Evolutionary conservation across 1,284 basidiomycete genomes (phyloP).

Genomic region (Trichosporon faecale): DNA sequence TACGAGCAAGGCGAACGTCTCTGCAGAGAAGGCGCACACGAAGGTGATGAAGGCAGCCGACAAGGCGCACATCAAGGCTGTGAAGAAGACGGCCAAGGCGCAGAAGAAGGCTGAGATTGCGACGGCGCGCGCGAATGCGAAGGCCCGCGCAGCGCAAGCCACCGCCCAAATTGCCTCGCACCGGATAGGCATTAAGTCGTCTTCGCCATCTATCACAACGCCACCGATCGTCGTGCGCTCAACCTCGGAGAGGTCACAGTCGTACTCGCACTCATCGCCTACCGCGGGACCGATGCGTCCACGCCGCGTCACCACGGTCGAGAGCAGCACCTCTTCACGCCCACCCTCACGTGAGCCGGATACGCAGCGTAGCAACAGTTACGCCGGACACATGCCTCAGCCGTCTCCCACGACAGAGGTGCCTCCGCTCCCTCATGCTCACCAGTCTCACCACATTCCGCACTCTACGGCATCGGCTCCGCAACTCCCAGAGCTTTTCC

Average conservation of each 20-base stretch:
- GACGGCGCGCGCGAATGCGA: not conserved
- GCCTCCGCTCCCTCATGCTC: not conserved
- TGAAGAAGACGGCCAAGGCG: conserved; percentile 6
- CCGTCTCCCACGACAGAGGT: not conserved
- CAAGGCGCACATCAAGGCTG: conserved; percentile 7
- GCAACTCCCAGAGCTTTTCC: not conserved
- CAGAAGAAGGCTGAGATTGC: conserved; percentile 1
- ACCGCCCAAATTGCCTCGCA: not conserved
- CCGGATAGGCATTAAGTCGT: not conserved
- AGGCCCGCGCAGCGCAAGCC: not conserved
- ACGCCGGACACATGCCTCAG: not conserved
- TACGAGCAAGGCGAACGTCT: conserved; percentile 10
- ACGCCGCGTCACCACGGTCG: not conserved
- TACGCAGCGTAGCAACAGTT: not conserved
- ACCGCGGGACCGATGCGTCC: not conserved
- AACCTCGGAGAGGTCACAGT: not conserved
- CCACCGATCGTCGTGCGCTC: not conserved
- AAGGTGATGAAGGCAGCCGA: conserved; percentile 2
- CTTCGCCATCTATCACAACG: not conserved
- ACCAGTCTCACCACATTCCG: not conserved
- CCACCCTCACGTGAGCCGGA: not conserved
- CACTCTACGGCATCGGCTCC: not conserved
- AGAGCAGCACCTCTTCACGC: not conserved
- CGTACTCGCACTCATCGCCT: not conserved
- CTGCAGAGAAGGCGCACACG: conserved; percentile 4